Conservation (phyloP, 768 basidiomycete species). For the Psilocybe cubensis region DNA sequence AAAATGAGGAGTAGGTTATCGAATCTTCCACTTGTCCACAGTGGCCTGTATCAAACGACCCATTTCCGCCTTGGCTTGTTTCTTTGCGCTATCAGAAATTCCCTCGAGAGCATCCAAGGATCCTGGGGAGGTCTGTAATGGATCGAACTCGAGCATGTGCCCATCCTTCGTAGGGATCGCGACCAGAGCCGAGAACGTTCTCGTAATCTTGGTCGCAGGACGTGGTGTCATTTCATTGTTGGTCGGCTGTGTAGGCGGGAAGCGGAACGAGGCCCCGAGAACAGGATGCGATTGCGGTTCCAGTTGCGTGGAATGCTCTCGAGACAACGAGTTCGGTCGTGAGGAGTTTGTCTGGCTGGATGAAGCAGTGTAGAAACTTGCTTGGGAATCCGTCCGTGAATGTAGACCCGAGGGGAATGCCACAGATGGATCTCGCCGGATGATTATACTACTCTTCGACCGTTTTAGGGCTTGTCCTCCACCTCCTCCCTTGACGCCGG, state of each 20-base stretch:
- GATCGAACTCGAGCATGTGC: conserved; percentile 84
- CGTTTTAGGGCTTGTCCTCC: conserved; percentile 43
- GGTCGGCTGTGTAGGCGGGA: conserved; percentile 28
- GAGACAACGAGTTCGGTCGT: conserved; percentile 38
- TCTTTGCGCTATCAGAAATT: conserved; percentile 82
- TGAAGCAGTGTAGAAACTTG: conserved; percentile 43
- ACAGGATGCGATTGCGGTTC: conserved; percentile 20
- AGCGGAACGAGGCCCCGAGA: conserved; percentile 25
- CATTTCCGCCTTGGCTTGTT: conserved; percentile 80
- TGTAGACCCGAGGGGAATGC: conserved; percentile 36
- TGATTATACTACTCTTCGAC: conserved; percentile 60
- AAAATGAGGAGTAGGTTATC: conserved; percentile 21
- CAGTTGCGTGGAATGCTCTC: conserved; percentile 39
- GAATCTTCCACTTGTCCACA: conserved; percentile 77
- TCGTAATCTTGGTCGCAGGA: conserved; percentile 33
- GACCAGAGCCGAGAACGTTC: conserved; percentile 60
- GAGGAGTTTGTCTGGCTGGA: conserved; percentile 24
- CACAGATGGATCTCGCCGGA: conserved; percentile 61
- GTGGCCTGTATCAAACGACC: conserved; percentile 70
- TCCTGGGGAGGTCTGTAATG: conserved; percentile 71
- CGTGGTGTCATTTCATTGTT: conserved; percentile 36
- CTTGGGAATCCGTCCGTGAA: conserved; percentile 57
- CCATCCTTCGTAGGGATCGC: conserved; percentile 84
- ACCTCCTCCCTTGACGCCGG: conserved; percentile 24
- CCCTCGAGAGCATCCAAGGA: conserved; percentile 78